Conservation (phyloP, 2,329 filamentous ascomycete genomes). For the Fusarium praegraminearum region DNA sequence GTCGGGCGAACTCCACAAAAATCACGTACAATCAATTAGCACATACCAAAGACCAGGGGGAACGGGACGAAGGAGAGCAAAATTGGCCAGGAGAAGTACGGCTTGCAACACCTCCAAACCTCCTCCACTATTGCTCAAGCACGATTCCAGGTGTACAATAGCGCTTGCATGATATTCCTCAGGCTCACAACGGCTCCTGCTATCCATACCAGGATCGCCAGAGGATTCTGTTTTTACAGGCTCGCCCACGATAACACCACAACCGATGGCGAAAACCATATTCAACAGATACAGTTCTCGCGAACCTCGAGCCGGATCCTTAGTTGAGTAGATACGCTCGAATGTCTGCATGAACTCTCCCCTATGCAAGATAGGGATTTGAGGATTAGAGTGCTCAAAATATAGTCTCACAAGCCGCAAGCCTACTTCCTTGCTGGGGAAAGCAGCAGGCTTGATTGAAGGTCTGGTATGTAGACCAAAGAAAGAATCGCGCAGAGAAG, state of each 20-base stretch:
- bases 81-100: slow-evolving; percentile 89
- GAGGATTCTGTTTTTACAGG: slow-evolving; percentile 62
- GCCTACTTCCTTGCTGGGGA: slow-evolving; percentile 82
- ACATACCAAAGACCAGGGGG: slow-evolving; percentile 87
- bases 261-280: slow-evolving; percentile 96
- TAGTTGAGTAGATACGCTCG: slow-evolving; percentile 80
- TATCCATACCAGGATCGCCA: slow-evolving; percentile 47
- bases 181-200: slow-evolving; percentile 72
- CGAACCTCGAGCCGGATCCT: slow-evolving; percentile 75
- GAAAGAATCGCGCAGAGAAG: slow-evolving; percentile 94
- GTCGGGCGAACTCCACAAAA: slow-evolving; percentile 13
- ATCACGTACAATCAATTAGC: slow-evolving; percentile 9
- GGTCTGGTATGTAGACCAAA: slow-evolving; percentile 95
- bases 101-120: slow-evolving; percentile 92
- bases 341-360: slow-evolving; percentile 91
- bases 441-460: slow-evolving; percentile 84
- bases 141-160: slow-evolving; percentile 90
- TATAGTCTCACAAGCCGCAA: slow-evolving; percentile 82
- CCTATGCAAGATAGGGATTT: slow-evolving; percentile 92
- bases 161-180: slow-evolving; percentile 97
- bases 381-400: slow-evolving; percentile 96
- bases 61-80: slow-evolving; percentile 90
- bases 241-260: slow-evolving; percentile 87
- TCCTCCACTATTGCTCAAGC: slow-evolving; percentile 86
- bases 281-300: slow-evolving; percentile 94